Evolutionary conservation across 768 basidiomycete species (phyloP), one percentile per base, ranked within the genome.

Genomic region (Boletus patriciae): DNA sequence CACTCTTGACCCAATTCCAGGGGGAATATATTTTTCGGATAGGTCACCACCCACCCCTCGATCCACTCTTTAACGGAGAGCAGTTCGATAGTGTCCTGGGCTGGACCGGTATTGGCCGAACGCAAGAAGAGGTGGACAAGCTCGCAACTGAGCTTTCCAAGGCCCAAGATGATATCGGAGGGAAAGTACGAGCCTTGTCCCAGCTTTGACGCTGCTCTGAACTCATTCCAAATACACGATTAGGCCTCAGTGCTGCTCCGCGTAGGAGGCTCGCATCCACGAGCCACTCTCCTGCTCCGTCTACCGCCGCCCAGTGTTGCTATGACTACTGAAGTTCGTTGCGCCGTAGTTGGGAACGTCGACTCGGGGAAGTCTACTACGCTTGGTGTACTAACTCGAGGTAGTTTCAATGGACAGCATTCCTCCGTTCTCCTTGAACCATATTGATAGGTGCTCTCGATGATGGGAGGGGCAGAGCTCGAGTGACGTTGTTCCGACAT

Each of bases 291-390:
- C 18, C 73, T 94, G 27, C 70, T 93, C 54, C 83, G 92, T 58
- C 71, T 94, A 56, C 92, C 90, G 55, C 88, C 91, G 40, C 83
- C 83, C 5, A 87, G 79, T 65, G 85, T 92, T 3, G 83, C 88
- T 21, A 72, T 84, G 38, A 90, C 87, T n/a, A 88, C 91, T 8
- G 96, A 99, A 74, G 93, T 97, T 2, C 83, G 97, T 33, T 93
- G 94, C 64, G 95, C 96, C 0, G 94, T 97, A 3, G 92, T 98
- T 6, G 97, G 97, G 4, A 98, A 97, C 67, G 92, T 94, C 29
- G 89, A 92, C 67, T 90, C 91, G 52, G 96, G 96, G 0, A 98
- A 98, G 72, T 93, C 90, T 3, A 96, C 95, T 18, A 96, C 92
- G 12, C 77, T 97, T 18, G 95, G 95, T 46, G 97, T 98, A 9